Conservation (phyloP, 148 eudicot genomes). For the Linanthus parryae region DNA sequence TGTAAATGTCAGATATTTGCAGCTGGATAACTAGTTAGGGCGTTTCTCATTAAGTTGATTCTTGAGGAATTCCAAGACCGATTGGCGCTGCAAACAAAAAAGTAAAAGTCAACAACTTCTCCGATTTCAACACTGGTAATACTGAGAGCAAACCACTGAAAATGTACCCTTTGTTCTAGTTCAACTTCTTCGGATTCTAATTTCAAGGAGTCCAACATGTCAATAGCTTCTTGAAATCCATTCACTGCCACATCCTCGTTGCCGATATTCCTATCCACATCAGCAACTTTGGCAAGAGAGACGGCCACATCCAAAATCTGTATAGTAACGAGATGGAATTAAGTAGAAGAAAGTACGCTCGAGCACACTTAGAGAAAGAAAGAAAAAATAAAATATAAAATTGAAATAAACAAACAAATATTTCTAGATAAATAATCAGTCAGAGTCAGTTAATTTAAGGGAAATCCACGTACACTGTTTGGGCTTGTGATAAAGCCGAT, state of each 20-base stretch:
- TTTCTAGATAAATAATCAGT: no score
- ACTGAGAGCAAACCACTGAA: neutral
- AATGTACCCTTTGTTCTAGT: slow-evolving; percentile 81
- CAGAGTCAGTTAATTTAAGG: no score
- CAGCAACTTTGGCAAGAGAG: slow-evolving; percentile 97
- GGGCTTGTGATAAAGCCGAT: no score
- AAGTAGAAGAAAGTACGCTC: no score
- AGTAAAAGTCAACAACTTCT: neutral
- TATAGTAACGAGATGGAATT: no score
- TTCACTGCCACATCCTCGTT: slow-evolving; percentile 54
- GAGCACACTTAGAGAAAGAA: no score
- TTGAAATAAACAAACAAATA: no score
- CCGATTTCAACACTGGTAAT: neutral
- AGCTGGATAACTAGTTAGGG: no score
- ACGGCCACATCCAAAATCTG: slow-evolving; percentile 80
- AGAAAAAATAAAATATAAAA: no score
- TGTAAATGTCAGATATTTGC: no score
- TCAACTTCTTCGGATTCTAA: slow-evolving; percentile 47
- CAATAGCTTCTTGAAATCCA: slow-evolving; percentile 72
- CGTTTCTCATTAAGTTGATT: slow-evolving; percentile 50
- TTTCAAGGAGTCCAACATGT: slow-evolving; percentile 50
- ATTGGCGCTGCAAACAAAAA: slow-evolving; percentile 53
- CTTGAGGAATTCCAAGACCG: slow-evolving; percentile 79
- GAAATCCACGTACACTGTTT: no score
- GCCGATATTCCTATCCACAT: slow-evolving; percentile 82